Conservation (phyloP, 768 basidiomycete species). For the Auriscalpium orientale region DNA sequence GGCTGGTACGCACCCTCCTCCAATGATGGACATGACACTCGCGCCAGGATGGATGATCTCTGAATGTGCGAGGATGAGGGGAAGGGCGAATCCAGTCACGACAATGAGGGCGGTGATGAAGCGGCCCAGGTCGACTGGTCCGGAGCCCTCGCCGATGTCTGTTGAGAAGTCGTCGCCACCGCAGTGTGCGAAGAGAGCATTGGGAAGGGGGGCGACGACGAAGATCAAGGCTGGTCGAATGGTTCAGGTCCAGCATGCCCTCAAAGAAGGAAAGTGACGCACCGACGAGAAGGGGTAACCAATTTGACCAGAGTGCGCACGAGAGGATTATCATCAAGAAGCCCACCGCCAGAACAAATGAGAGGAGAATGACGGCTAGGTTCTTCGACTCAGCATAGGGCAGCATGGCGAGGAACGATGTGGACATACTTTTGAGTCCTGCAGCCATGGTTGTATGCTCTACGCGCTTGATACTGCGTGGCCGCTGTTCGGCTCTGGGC, state of each 20-base stretch:
- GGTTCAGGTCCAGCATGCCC: neutral
- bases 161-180: conserved; percentile 82
- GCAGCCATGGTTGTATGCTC: conserved; percentile 8
- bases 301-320: conserved; percentile 93
- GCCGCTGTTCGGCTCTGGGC: too few relatives aligned
- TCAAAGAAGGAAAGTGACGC: conserved; percentile 22
- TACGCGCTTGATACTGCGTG: too few relatives aligned
- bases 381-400: neutral
- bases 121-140: conserved; percentile 83
- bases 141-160: conserved; percentile 61
- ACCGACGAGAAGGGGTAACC: conserved; percentile 97
- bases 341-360: conserved; percentile 96
- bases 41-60: conserved; percentile 79
- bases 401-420: neutral
- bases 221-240: conserved; percentile 74
- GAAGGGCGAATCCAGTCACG: conserved; percentile 89
- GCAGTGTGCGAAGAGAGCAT: conserved; percentile 90
- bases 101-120: conserved; percentile 90
- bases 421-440: conserved; percentile 14
- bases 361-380: conserved; percentile 89
- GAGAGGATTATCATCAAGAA: conserved; percentile 96
- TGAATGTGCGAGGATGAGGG: conserved; percentile 87
- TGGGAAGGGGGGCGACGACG: conserved; percentile 92
- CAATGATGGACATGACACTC: conserved; percentile 90
- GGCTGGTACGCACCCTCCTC: conserved; percentile 64